Conservation (phyloP, 2,329 filamentous ascomycete species). For the Tolypocladium amazonense region DNA sequence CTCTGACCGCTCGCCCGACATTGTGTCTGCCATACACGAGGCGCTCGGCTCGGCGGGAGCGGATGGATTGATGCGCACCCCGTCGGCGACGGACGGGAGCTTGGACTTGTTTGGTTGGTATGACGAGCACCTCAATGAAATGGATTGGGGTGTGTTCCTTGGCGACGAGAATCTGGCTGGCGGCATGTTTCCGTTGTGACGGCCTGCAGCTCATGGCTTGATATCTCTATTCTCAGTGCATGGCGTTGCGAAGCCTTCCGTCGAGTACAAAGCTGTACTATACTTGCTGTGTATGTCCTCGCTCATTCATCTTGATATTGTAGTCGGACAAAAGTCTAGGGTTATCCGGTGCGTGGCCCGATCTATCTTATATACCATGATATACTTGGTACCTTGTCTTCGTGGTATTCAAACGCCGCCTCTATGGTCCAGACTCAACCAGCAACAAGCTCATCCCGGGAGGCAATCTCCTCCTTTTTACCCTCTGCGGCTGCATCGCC, state of each 20-base stretch:
- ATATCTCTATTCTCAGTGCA: background rate
- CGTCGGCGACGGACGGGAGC: conserved; percentile 13
- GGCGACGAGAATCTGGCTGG: conserved; percentile 8
- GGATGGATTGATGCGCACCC: conserved; percentile 10
- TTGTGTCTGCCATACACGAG: conserved; percentile 15
- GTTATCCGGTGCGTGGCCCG: background rate
- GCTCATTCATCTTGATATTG: background rate
- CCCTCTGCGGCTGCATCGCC: background rate
- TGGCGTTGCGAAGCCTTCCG: background rate
- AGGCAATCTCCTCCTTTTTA: conserved; percentile 5
- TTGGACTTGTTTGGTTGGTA: conserved; percentile 15
- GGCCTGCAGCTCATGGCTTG: background rate
- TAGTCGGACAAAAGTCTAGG: background rate
- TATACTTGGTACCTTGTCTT: no score
- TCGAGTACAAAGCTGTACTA: background rate
- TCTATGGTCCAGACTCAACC: conserved; percentile 1
- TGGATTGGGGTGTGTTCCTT: conserved; percentile 16
- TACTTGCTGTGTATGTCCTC: background rate
- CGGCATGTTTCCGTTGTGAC: conserved; percentile 4
- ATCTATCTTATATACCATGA: background rate
- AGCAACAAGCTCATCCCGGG: conserved; percentile 7
- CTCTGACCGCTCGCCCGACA: conserved; percentile 15
- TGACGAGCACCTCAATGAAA: conserved; percentile 15
- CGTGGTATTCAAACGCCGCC: background rate
- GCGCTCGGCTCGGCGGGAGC: conserved; percentile 10